A percentile compares a stretch with the other conserved stretches of the same genome.
Evolutionary conservation across 2,329 filamentous ascomycete genomes (phyloP).

Genomic region (Fusarium xyrophilum): DNA sequence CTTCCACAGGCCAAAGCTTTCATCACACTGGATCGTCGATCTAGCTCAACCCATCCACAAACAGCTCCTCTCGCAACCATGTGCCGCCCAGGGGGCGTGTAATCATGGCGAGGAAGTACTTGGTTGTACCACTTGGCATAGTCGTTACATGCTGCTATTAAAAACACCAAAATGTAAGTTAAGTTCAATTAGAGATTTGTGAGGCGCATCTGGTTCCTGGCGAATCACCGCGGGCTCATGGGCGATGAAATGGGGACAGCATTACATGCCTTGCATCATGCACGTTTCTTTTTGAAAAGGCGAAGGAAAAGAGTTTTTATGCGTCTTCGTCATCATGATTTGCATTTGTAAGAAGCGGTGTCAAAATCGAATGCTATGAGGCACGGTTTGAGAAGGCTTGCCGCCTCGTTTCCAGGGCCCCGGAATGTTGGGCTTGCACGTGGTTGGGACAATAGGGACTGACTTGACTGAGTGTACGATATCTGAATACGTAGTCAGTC

Average conservation of each 20-base stretch:
- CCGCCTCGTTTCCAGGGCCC: not conserved
- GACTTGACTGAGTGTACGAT: not conserved
- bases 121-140: slow-evolving; percentile 5
- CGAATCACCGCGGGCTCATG: slow-evolving; percentile 40
- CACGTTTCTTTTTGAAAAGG: slow-evolving; percentile 18
- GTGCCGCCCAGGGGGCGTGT: slow-evolving; percentile 34
- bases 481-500: not conserved
- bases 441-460: slow-evolving; percentile 15
- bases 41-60: slow-evolving; percentile 30
- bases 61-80: slow-evolving; percentile 28
- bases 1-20: slow-evolving; percentile 12
- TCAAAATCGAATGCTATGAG: slow-evolving; percentile 7
- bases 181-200: slow-evolving; percentile 10
- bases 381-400: not conserved
- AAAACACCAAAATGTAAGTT: not conserved
- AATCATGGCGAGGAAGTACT: slow-evolving; percentile 10
- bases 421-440: slow-evolving; percentile 4
- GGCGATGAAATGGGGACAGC: slow-evolving; percentile 13
- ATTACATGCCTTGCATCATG: slow-evolving; percentile 20
- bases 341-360: slow-evolving; percentile 21
- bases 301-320: not conserved
- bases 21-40: slow-evolving; percentile 25
- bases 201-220: not conserved
- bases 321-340: slow-evolving; percentile 17
- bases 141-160: not conserved